phyloP scores from a whole-genome alignment of 345 rosid genomes.

The Hypericum perforatum region DNA sequence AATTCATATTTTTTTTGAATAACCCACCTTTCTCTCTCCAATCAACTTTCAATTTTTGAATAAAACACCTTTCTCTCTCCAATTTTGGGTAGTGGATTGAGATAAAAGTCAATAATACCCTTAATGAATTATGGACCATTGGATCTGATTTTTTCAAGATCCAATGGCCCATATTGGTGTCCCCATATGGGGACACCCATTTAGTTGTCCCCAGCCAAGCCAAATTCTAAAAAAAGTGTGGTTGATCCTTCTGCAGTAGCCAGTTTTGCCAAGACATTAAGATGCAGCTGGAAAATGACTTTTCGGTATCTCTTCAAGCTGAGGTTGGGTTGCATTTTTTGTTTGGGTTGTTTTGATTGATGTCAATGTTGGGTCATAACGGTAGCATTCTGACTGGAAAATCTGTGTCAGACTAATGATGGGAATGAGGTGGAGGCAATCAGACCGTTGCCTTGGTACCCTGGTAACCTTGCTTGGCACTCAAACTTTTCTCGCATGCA shows the following conservation, averaged over 20 bases:
- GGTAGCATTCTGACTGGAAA: not conserved
- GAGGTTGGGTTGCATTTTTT: conserved; percentile 44
- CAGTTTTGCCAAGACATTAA: conserved; percentile 68
- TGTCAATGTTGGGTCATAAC: not conserved
- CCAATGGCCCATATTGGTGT: too few species aligned
- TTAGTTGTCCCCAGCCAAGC: too few species aligned
- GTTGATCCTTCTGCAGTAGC: conserved; percentile 54
- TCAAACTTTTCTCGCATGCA: conserved; percentile 88
- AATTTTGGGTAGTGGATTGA: too few species aligned
- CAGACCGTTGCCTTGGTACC: conserved; percentile 87
- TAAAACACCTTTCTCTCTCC: too few species aligned
- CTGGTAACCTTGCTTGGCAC: conserved; percentile 87
- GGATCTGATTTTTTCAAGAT: too few species aligned
- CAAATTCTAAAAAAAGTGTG: not conserved
- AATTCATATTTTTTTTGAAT: too few species aligned
- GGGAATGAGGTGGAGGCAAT: conserved; percentile 65
- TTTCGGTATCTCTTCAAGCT: conserved; percentile 59
- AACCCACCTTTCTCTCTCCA: too few species aligned
- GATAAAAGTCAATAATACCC: too few species aligned
- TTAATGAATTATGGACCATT: too few species aligned
- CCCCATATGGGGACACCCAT: too few species aligned
- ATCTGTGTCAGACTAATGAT: conserved; percentile 37
- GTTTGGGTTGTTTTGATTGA: conserved; percentile 1
- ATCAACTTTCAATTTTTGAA: too few species aligned
- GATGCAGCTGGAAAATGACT: conserved; percentile 70